Evolutionary conservation across 2,329 filamentous ascomycete genomes (phyloP).

Genomic region (Diaporthe ampelina): DNA sequence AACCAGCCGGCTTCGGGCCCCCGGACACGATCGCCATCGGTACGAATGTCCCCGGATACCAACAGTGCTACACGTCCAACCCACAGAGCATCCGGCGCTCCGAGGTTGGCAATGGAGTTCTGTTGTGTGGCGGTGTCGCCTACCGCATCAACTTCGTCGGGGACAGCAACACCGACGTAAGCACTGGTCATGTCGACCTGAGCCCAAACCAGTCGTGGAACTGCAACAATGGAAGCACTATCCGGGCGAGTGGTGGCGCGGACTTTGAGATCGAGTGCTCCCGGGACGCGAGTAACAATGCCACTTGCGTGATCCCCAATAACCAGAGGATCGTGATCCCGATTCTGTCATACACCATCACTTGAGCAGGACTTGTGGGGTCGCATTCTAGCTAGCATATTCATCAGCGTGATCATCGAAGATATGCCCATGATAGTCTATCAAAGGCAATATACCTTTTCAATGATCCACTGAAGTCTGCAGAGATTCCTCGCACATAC

Average conservation of each 20-base stretch:
- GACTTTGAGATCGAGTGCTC: slow-evolving; percentile 34
- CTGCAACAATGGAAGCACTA: slow-evolving; percentile 34
- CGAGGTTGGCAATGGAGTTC: slow-evolving; percentile 27
- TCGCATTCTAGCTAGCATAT: neutral
- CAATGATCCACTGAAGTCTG: no score
- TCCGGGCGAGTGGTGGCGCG: slow-evolving; percentile 28
- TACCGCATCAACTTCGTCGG: slow-evolving; percentile 28
- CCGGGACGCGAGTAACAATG: slow-evolving; percentile 20
- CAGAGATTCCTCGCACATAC: no score
- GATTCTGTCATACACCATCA: slow-evolving; percentile 32
- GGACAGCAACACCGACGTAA: slow-evolving; percentile 25
- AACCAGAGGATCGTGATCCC: slow-evolving; percentile 26
- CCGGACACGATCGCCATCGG: slow-evolving; percentile 31
- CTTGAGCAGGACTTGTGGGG: neutral
- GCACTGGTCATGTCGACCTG: slow-evolving; percentile 30
- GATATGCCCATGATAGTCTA: neutral
- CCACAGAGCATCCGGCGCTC: slow-evolving; percentile 34
- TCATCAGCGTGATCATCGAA: no score
- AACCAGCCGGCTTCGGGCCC: slow-evolving; percentile 36
- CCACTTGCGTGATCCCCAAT: slow-evolving; percentile 25
- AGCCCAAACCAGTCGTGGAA: slow-evolving; percentile 20
- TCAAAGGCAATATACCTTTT: no score
- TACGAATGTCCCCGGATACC: slow-evolving; percentile 25
- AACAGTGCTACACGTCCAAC: slow-evolving; percentile 35
- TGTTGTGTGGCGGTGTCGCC: slow-evolving; percentile 32